Conservation (phyloP, 257 asterid species). For the Anisodus tanguticus region DNA sequence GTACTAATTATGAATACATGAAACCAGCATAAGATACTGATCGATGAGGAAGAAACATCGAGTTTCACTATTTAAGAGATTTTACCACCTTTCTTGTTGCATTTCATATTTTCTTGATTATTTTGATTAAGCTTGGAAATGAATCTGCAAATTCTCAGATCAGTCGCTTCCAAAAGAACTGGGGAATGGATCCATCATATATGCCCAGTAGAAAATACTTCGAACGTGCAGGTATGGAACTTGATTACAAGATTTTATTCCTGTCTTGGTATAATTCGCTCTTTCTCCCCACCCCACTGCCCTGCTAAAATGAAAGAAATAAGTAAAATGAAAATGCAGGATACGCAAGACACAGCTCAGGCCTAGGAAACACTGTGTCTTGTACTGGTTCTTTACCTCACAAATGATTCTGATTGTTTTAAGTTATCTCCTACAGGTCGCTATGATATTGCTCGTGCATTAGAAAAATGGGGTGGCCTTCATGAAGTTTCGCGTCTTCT, state of each 20-base stretch:
- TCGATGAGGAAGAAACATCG: too few species aligned
- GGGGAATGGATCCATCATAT: conserved; percentile 95
- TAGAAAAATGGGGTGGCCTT: conserved; percentile 98
- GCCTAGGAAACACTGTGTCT: neutral
- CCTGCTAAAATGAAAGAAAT: neutral
- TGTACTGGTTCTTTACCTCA: neutral
- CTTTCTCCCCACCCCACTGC: neutral
- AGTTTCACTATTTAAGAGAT: neutral
- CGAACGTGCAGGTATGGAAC: conserved; percentile 80
- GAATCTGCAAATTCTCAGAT: conserved; percentile 50
- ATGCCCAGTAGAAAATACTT: conserved; percentile 98
- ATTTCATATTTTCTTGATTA: neutral
- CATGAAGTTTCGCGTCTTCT: conserved; percentile 93
- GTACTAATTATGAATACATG: neutral
- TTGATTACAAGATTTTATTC: neutral
- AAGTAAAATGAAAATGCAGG: too few species aligned
- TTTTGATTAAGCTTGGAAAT: conserved; percentile 6
- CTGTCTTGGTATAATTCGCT: neutral
- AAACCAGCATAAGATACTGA: too few species aligned
- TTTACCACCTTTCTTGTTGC: conserved; percentile 24
- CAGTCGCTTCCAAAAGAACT: conserved; percentile 79
- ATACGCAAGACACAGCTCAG: neutral
- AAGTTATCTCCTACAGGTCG: conserved; percentile 55
- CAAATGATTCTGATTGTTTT: neutral
- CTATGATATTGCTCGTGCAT: conserved; percentile 86